Evolutionary conservation across 164 flowering plant species (phyloP).

Genomic region (Houttuynia cordata): DNA sequence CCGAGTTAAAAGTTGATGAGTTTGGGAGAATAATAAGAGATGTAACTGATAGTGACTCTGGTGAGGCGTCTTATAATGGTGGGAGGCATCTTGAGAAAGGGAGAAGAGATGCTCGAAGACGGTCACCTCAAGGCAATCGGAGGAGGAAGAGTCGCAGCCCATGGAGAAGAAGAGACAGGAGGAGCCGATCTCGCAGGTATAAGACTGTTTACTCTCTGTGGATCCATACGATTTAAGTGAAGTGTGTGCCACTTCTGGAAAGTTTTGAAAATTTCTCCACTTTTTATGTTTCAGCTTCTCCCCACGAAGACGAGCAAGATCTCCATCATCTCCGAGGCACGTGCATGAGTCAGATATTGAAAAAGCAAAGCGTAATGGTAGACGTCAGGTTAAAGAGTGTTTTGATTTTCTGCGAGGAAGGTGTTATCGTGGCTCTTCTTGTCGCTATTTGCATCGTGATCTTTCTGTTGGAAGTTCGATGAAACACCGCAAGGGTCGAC

Average conservation of each 20-base stretch:
- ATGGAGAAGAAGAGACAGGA: constrained; percentile 49
- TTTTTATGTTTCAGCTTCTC: constrained; percentile 52
- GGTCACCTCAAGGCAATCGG: constrained; percentile 42
- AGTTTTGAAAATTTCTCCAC: constrained; percentile 1
- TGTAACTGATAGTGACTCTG: constrained; percentile 72
- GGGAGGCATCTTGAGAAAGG: constrained; percentile 39
- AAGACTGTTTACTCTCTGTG: neutral
- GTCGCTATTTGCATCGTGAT: constrained; percentile 56
- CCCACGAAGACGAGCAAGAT: constrained; percentile 63
- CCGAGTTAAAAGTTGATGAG: constrained; percentile 48
- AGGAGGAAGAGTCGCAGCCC: constrained; percentile 55
- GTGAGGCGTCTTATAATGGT: constrained; percentile 18
- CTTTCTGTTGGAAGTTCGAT: constrained; percentile 24
- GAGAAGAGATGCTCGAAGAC: constrained; percentile 38
- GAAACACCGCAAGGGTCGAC: constrained; percentile 24
- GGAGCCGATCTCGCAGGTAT: constrained; percentile 80
- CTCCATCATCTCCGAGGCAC: constrained; percentile 43
- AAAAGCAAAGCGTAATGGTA: constrained; percentile 27
- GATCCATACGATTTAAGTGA: neutral
- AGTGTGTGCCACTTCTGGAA: neutral
- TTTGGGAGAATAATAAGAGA: constrained; percentile 73
- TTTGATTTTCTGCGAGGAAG: constrained; percentile 60
- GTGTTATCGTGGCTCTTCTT: constrained; percentile 74
- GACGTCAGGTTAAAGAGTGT: constrained; percentile 33
- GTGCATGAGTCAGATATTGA: constrained; percentile 20